Percentiles rank a stretch among this genome's conserved stretches.
These are phyloP conservation scores for Tylopilus rubrobrunneus DNA, from an alignment of 768 basidiomycete genomes.

Conservation along the genomic window DNA sequence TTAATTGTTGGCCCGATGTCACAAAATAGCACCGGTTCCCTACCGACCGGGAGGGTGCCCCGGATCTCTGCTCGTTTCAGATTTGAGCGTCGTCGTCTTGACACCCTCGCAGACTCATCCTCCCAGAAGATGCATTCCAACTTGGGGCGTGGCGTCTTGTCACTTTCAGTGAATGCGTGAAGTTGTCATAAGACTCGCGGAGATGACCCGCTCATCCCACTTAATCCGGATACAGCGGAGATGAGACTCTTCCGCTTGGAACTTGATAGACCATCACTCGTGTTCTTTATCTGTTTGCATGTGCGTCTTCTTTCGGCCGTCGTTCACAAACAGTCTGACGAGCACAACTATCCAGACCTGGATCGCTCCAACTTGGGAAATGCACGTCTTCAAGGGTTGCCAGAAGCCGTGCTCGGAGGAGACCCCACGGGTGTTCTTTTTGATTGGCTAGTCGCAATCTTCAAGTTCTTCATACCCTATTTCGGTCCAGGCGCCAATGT, in stretches of 20 bases:
- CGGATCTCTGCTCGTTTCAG: conserved; percentile 1
- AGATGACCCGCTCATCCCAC: conserved; percentile 19
- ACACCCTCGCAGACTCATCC: not conserved
- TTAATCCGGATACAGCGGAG: conserved; percentile 37
- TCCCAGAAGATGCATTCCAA: conserved; percentile 18
- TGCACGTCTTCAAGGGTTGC: conserved; percentile 69
- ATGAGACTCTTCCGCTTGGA: conserved; percentile 55
- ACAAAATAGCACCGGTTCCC: not conserved
- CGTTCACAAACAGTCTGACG: not conserved
- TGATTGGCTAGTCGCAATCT: conserved; percentile 71
- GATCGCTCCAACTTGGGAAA: conserved; percentile 81
- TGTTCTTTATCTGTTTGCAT: conserved; percentile 73
- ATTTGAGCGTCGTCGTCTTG: not conserved
- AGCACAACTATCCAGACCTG: conserved; percentile 35
- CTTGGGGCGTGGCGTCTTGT: not conserved
- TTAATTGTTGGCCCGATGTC: too few relatives aligned
- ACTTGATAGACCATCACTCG: conserved; percentile 63
- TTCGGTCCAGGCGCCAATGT: conserved; percentile 34
- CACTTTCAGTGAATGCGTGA: conserved; percentile 5
- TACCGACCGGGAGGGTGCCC: not conserved
- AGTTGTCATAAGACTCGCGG: conserved; percentile 6
- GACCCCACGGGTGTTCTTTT: conserved; percentile 68
- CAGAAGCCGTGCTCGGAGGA: conserved; percentile 59
- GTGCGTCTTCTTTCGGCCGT: conserved; percentile 37
- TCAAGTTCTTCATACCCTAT: conserved; percentile 84